A percentile compares a stretch with the other conserved stretches of the same genome.
Evolutionary conservation across 2,329 filamentous ascomycete genomes (phyloP).

Genomic region (Cladosporium sp.): DNA sequence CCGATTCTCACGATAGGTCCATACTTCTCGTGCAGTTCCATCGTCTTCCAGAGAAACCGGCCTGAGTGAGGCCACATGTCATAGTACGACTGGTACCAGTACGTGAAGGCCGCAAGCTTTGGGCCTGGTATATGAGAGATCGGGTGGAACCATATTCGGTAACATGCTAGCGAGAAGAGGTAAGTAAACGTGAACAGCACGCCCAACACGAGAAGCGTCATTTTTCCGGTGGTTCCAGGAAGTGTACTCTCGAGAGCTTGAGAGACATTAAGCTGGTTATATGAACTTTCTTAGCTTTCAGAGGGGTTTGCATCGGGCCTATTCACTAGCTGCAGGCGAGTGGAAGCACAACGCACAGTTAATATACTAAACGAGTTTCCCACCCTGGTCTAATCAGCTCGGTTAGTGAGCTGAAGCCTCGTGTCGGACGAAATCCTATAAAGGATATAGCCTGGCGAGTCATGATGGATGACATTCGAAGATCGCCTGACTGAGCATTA

Average conservation of each 20-base stretch:
- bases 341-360: not conserved
- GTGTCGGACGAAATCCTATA: not conserved
- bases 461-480: not conserved
- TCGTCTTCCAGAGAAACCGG: slow-evolving; percentile 22
- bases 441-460: not conserved
- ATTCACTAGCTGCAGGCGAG: not conserved
- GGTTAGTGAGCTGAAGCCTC: not conserved
- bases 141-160: slow-evolving; percentile 33
- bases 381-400: not conserved
- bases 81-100: slow-evolving; percentile 28
- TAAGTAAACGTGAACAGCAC: not conserved
- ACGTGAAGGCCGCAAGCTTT: slow-evolving; percentile 24
- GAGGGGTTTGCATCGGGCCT: not conserved
- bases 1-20: slow-evolving; percentile 47
- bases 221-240: not conserved
- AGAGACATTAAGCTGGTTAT: not conserved
- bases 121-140: slow-evolving; percentile 33
- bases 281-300: not conserved
- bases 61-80: slow-evolving; percentile 13
- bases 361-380: not conserved
- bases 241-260: not conserved
- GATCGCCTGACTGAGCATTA: no score
- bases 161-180: slow-evolving; percentile 16
- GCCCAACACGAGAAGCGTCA: not conserved
- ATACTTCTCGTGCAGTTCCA: slow-evolving; percentile 38